Evolutionary conservation across 768 basidiomycete genomes (phyloP).

Genomic region (Collybiopsis confluens): DNA sequence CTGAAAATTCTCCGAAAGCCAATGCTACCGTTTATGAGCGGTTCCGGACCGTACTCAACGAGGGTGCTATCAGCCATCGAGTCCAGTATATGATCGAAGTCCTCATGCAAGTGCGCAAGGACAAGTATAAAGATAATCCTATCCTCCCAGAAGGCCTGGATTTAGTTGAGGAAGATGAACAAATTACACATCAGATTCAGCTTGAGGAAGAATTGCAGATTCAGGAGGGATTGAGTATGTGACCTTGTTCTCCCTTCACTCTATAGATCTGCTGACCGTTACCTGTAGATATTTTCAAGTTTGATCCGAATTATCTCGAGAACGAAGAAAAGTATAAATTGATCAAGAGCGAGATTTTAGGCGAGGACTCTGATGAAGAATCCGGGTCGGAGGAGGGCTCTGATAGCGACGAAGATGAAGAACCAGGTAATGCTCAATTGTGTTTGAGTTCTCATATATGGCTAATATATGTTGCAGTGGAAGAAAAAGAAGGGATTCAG

Average conservation of each 20-base stretch:
- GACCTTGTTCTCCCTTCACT: background rate
- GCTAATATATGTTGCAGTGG: slow-evolving; percentile 36
- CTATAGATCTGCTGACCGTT: slow-evolving; percentile 9
- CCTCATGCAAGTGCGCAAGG: slow-evolving; percentile 97
- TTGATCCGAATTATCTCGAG: slow-evolving; percentile 80
- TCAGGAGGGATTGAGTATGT: slow-evolving; percentile 90
- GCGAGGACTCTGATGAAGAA: slow-evolving; percentile 77
- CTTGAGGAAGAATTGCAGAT: slow-evolving; percentile 92
- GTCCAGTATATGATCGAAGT: slow-evolving; percentile 99
- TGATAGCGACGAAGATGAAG: slow-evolving; percentile 59
- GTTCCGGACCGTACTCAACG: slow-evolving; percentile 94
- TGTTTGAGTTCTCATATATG: no score
- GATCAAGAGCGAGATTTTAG: slow-evolving; percentile 92
- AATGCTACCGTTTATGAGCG: slow-evolving; percentile 95
- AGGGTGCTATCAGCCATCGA: slow-evolving; percentile 90
- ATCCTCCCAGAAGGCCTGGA: slow-evolving; percentile 92
- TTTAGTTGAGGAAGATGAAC: slow-evolving; percentile 96
- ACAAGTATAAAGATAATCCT: slow-evolving; percentile 99
- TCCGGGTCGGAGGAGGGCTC: slow-evolving; percentile 64
- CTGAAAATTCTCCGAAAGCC: slow-evolving; percentile 91
- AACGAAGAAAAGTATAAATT: slow-evolving; percentile 92
- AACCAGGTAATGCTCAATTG: slow-evolving; percentile 40
- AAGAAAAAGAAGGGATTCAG: slow-evolving; percentile 84
- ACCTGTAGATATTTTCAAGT: slow-evolving; percentile 85
- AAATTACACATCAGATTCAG: slow-evolving; percentile 91